These are phyloP conservation scores for Picea glauca DNA, from an alignment of 75 land plant species.

Conservation along the genomic window DNA sequence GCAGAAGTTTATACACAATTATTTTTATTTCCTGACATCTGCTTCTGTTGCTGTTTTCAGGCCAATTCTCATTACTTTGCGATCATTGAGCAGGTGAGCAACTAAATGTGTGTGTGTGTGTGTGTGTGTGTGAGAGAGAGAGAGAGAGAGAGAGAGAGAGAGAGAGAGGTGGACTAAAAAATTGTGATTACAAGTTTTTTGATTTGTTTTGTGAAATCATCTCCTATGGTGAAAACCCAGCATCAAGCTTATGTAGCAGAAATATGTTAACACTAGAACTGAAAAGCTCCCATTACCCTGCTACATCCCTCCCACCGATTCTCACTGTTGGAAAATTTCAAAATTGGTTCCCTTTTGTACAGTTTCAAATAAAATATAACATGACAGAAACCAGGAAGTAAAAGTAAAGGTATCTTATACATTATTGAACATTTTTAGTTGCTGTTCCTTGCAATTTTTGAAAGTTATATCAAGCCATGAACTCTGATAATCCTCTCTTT, in stretches of 20 bases:
- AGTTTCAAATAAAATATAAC: too few relatives aligned
- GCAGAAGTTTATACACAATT: not conserved
- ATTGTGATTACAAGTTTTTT: too few relatives aligned
- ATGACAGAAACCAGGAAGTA: too few relatives aligned
- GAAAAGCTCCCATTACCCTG: not conserved
- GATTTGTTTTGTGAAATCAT: too few relatives aligned
- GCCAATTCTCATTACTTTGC: slow-evolving; percentile 99
- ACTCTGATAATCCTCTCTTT: not conserved
- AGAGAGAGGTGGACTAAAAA: not conserved
- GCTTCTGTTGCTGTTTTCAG: slow-evolving; percentile 36
- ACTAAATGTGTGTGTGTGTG: not conserved
- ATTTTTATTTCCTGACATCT: not conserved
- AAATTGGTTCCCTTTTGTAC: not conserved
- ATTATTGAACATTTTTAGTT: too few relatives aligned
- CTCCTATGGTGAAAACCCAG: not conserved
- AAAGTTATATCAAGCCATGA: not conserved
- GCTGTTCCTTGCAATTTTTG: not conserved
- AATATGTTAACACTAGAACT: not conserved
- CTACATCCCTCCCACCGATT: not conserved
- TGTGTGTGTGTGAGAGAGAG: not conserved
- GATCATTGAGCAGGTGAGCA: slow-evolving; percentile 88
- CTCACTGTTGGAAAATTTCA: not conserved
- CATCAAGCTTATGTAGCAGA: slow-evolving; percentile 3
- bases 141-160: not conserved
- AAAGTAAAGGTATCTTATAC: too few relatives aligned